Percentiles rank a stretch among this genome's conserved stretches.
Evolutionary conservation across 306 rosid genomes (phyloP).

Genomic region (Cucurbita moschata): DNA sequence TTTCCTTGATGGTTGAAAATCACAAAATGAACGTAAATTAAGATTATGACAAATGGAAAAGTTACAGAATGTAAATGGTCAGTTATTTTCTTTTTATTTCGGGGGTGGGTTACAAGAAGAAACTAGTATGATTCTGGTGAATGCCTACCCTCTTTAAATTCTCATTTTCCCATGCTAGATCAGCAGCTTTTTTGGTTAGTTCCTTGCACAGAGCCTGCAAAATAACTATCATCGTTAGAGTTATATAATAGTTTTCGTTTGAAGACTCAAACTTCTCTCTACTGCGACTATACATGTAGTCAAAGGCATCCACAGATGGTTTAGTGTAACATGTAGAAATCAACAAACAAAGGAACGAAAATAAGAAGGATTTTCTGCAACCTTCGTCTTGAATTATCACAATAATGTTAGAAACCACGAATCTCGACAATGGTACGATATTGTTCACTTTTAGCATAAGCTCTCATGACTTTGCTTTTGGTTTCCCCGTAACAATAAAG

Average conservation of each 20-base stretch:
- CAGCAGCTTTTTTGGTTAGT: slow-evolving; percentile 60
- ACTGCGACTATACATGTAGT: background rate
- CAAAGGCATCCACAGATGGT: background rate
- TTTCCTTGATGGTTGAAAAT: slow-evolving; percentile 44
- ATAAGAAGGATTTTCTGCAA: background rate
- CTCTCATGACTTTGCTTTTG: too few relatives aligned
- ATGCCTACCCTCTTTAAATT: slow-evolving; percentile 50
- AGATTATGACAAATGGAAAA: slow-evolving; percentile 2
- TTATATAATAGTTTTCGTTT: background rate
- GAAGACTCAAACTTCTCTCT: background rate
- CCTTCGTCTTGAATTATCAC: background rate
- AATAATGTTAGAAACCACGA: too few relatives aligned
- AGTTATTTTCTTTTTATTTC: background rate
- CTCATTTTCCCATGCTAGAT: slow-evolving; percentile 61
- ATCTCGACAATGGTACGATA: too few relatives aligned
- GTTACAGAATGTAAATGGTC: background rate
- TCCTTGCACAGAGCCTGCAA: slow-evolving; percentile 83
- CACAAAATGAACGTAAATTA: slow-evolving; percentile 13
- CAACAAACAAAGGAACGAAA: background rate
- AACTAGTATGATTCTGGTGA: background rate
- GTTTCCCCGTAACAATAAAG: too few relatives aligned
- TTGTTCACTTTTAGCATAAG: too few relatives aligned
- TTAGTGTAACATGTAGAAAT: background rate
- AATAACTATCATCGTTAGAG: background rate
- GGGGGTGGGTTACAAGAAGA: background rate